Base-by-base conservation (phyloP, 2,329 filamentous ascomycete genomes). In the Ceratocystis cacaofunesta region DNA sequence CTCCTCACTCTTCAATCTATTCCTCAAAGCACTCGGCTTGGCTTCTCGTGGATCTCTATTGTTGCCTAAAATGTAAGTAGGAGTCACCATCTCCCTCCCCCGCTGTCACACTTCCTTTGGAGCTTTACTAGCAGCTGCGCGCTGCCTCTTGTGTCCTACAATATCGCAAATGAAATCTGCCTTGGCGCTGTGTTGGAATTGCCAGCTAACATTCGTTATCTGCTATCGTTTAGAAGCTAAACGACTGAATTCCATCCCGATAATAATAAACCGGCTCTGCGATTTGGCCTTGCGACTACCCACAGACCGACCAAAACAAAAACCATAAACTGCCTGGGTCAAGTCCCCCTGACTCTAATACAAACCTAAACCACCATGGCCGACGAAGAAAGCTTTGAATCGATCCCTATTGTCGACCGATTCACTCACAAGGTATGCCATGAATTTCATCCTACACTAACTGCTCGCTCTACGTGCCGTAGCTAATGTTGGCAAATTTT, bases 381-480 rank as follows among this genome's bases (percentile, higher is more conserved):
- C 66, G 90, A 95, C 70, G 78, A 82, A 74, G 89, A 92, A 73
- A 90, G 95, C 74, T 92, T 87, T 74, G 87, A 85, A 76, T 84
- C 87, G 69, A 78, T 95, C 68, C 88, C 90, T 55, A 76, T 95
- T 65, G 79, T 85, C 57, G 90, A 95, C 69, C 85, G 90, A 73
- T 95, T 92, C 77, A 79, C 83, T 65, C 90, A 95, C 79, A 95
- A 95, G 79, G 85, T 87, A 71, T 41, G 12, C 12, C 36, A 41
- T 25, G 2, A 30, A 60, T 15, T 15, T 17, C 36, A 25, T 32
- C 19, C n/a, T 7, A 48, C 25, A 25, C 50, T 25, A 22, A 64
- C 10, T 19, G 1, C 10, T 17, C 22, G 22, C n/a, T 7, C 25
- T 12, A 41, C 17, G 48, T 15, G 19, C 28, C 7, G 12, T 41